phyloP scores from a whole-genome alignment of 768 basidiomycete genomes.

The Tricholoma saponaceum region DNA sequence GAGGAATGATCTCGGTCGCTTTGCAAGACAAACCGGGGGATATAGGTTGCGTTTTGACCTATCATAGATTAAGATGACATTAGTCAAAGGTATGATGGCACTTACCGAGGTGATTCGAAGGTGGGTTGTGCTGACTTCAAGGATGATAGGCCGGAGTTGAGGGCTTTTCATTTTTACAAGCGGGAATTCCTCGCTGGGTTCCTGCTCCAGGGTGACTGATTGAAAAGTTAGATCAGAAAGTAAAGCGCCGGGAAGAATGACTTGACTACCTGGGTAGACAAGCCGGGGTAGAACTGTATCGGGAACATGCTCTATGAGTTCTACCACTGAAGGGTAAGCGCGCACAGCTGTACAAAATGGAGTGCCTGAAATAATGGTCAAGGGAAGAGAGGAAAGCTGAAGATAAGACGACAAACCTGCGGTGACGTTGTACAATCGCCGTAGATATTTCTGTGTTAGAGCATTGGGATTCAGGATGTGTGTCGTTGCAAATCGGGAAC shows the following conservation, averaged over 20 bases:
- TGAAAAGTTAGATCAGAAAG: slow-evolving; percentile 5
- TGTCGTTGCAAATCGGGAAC: slow-evolving; percentile 52
- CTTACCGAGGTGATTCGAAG: slow-evolving; percentile 75
- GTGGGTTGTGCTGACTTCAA: slow-evolving; percentile 66
- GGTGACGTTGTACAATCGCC: slow-evolving; percentile 71
- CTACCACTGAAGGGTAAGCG: slow-evolving; percentile 59
- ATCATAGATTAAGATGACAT: slow-evolving; percentile 4
- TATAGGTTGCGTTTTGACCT: slow-evolving; percentile 71
- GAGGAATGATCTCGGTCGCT: slow-evolving; percentile 76
- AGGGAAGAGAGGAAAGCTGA: neutral
- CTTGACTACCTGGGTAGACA: slow-evolving; percentile 55
- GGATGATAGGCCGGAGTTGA: slow-evolving; percentile 66
- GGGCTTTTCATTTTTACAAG: slow-evolving; percentile 68
- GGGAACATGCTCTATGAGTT: slow-evolving; percentile 56
- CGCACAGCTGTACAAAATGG: slow-evolving; percentile 49
- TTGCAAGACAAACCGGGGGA: slow-evolving; percentile 67
- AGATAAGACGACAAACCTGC: slow-evolving; percentile 30
- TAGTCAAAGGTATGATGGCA: neutral
- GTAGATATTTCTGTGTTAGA: slow-evolving; percentile 67
- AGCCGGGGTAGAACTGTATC: slow-evolving; percentile 42
- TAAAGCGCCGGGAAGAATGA: neutral
- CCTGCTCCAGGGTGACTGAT: slow-evolving; percentile 60
- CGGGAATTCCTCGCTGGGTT: slow-evolving; percentile 46
- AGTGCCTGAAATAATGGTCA: slow-evolving; percentile 33
- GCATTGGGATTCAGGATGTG: slow-evolving; percentile 75